Evolutionary conservation across 2,329 filamentous ascomycete genomes (phyloP), one percentile per base, ranked within the genome.

Genomic region (Neofusicoccum cordaticola): DNA sequence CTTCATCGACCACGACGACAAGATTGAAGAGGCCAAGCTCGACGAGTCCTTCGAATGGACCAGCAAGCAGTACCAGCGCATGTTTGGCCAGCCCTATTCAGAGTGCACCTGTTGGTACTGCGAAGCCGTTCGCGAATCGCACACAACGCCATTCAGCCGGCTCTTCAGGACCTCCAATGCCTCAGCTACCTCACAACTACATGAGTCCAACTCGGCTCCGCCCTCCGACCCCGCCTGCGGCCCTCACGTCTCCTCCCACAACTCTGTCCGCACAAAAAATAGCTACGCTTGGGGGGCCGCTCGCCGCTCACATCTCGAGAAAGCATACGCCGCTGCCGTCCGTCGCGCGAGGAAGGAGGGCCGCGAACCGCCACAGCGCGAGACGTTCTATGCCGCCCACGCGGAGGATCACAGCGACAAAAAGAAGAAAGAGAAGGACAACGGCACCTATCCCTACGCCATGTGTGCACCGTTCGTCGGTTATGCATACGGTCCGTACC

Each of bases 51-150:
- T 95, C 71, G 86, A 88, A 72, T 91, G 86, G 85, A 96, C 92
- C 0, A 86, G 84, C 71, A 88, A 88, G 69, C 78, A 75, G 0
- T 96, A 94, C 73, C 85, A 91, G 69, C 85, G 86, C 34, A 75
- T 79, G 13, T 93, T 85, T 68, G 77, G 80, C 15, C 84, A 88
- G 58, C 84, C 91, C 4, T 96, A 93, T 73, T 88, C 85, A 1
- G 88, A 90, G 74, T 94, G 91, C 70, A 90, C 87, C 0, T 93
- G 91, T 75, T 93, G 90, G 90, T 92, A 93, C 74, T 96, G 92
- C 76, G 91, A 95, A 75, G 84, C 87, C 4, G 83, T 88, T 62
- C 86, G 89, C 39, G 80, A 85, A 48, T 78, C 83, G 2, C 82
- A 87, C 69, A 80, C 85, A 2, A 82, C 80, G 11, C 73, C 78